Evolutionary conservation across 2,329 filamentous ascomycete species (phyloP), one percentile per base, ranked within the genome.

Genomic region (Clarireedia homoeocarpa): DNA sequence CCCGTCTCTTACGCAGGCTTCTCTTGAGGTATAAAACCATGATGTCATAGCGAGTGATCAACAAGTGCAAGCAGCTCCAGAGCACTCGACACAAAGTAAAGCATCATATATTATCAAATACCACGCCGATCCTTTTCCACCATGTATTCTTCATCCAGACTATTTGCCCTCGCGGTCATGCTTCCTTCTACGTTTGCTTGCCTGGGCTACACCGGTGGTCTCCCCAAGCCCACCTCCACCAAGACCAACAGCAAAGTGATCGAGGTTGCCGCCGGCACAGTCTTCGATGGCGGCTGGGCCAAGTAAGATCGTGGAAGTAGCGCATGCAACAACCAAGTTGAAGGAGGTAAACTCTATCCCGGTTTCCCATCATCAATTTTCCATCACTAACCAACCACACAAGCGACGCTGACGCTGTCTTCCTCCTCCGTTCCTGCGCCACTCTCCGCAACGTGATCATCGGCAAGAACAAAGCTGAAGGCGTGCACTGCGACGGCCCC

Each of bases 221-320:
- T 53, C 6, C 51, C 27, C 14, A 38, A 3, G 5, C 17, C 42
- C 17, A 46, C 42, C 9, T 53, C 40, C 23, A 53, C 26, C 7
- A 53, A 52, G 17, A 53, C 27, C 15, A 46, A 53, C 17, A 53
- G 40, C 34, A 34, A 44, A 17, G 40, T 46, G 2, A 53, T 53
- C 6, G 42, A 46, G n/a, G 14, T 38, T 5, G 42, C 51, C 26
- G 40, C 27, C 12, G 30, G 27, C n/a, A 7, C 27, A 4, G 26
- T 30, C 27, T 38, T 24, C 3, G 27, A 53, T 6, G 40, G 40
- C 26, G 42, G 14, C 7, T 38, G 26, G 40, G 42, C 27, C 17
- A 53, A 38, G 44, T 27, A 46, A 9, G 51, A 46, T 46, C 40
- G 20, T 7, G 51, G 51, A 10, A 36, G 39, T 9, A 40, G 51